Percentiles rank a stretch among this genome's conserved stretches.
These are phyloP conservation scores for Prunus mira DNA, from an alignment of 306 rosid genomes.

Conservation along the genomic window DNA sequence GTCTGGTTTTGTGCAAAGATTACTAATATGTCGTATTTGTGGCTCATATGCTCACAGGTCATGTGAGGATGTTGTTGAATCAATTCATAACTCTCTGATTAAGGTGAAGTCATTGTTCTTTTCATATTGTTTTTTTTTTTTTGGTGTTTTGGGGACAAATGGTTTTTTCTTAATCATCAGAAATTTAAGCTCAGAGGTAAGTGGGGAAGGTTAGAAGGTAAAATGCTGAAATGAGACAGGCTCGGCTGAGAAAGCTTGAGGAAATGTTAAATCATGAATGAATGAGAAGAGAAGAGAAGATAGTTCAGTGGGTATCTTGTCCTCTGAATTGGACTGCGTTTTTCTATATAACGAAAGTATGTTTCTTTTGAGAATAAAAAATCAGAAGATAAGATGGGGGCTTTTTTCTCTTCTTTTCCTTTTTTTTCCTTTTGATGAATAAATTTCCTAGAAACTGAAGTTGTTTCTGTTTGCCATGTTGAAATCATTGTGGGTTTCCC, in stretches of 20 bases:
- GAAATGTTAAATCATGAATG: no score
- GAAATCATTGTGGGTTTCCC: neutral
- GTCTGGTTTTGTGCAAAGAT: slow-evolving; percentile 11
- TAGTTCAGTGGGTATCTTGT: no score
- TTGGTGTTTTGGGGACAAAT: neutral
- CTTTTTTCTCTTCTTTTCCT: no score
- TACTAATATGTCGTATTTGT: slow-evolving; percentile 6
- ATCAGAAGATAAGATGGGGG: neutral
- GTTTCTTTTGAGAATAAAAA: no score
- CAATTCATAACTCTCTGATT: slow-evolving; percentile 79
- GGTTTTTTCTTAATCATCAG: neutral
- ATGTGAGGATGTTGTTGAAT: slow-evolving; percentile 90
- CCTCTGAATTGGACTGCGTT: no score
- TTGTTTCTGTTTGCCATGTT: neutral
- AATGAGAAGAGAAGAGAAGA: no score
- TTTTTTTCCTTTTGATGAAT: no score
- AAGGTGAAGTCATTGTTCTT: slow-evolving; percentile 52
- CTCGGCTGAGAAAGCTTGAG: no score
- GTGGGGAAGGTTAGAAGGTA: slow-evolving; percentile 7
- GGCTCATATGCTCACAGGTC: slow-evolving; percentile 50
- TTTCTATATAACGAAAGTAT: no score
- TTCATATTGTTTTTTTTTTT: neutral
- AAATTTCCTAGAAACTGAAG: no score
- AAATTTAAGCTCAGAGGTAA: neutral
- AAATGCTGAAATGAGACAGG: no score